phyloP scores from a whole-genome alignment of 164 flowering plant genomes.

The Akebia trifoliata region DNA sequence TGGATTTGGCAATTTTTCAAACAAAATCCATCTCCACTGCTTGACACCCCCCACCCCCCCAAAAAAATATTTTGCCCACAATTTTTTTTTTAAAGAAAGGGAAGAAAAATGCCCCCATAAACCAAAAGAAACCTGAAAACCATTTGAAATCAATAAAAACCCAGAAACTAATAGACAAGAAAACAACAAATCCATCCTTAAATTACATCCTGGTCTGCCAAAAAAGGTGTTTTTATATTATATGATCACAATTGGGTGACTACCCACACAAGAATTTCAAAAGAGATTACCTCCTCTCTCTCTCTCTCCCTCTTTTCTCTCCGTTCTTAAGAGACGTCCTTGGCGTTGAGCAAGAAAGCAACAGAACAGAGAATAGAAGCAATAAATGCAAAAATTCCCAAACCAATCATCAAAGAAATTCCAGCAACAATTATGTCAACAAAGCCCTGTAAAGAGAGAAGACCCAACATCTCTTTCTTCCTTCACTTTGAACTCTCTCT shows the following conservation, averaged over 20 bases:
- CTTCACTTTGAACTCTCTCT: neutral
- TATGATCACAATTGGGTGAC: neutral
- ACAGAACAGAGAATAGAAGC: constrained; percentile 82
- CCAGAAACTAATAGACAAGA: neutral
- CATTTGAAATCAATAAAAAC: too few species aligned
- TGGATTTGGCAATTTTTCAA: too few species aligned
- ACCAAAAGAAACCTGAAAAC: too few species aligned
- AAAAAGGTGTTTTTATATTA: too few species aligned
- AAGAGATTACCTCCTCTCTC: neutral
- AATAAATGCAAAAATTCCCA: constrained; percentile 66
- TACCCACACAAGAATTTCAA: neutral
- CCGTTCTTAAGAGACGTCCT: constrained; percentile 26
- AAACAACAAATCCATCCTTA: neutral
- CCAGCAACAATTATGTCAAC: constrained; percentile 69
- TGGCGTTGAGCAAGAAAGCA: constrained; percentile 68
- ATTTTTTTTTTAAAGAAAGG: too few species aligned
- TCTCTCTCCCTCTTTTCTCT: neutral
- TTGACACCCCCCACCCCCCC: too few species aligned
- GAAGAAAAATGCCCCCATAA: too few species aligned
- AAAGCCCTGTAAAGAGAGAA: constrained; percentile 39
- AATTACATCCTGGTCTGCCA: too few species aligned
- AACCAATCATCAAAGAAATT: constrained; percentile 63
- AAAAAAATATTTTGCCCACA: too few species aligned
- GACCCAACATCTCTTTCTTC: constrained; percentile 24
- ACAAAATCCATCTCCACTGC: too few species aligned